Conservation (phyloP, 75 land plant species). For the Picea glauca region DNA sequence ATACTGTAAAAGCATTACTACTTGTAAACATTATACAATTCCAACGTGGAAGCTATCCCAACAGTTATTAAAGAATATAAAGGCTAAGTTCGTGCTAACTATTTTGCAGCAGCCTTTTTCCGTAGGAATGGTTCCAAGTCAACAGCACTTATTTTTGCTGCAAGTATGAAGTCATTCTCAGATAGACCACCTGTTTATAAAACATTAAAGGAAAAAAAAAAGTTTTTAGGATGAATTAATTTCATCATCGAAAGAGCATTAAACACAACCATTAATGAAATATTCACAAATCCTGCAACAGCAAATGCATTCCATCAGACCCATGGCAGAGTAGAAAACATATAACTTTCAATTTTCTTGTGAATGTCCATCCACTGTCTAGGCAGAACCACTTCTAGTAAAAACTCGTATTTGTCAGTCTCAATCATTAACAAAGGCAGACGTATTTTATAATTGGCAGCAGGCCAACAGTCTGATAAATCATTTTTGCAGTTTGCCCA, state of each 20-base stretch:
- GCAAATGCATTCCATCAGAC: background rate
- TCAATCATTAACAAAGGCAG: too few relatives aligned
- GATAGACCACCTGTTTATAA: conserved; percentile 79
- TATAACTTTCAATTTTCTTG: background rate
- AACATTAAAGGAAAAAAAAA: background rate
- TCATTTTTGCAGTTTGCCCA: too few relatives aligned
- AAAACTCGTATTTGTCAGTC: too few relatives aligned
- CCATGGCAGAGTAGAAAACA: background rate
- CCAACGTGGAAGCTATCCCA: background rate
- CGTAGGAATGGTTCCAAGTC: conserved; percentile 62
- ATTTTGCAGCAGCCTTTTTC: conserved; percentile 21
- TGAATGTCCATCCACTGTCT: background rate
- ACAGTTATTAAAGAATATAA: background rate
- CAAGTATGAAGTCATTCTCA: conserved; percentile 97
- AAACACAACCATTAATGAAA: background rate
- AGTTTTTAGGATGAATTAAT: background rate
- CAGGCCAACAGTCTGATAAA: too few relatives aligned
- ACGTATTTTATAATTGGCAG: too few relatives aligned
- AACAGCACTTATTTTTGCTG: conserved; percentile 82
- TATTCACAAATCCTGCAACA: background rate
- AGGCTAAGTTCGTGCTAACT: background rate
- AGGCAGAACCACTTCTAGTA: too few relatives aligned
- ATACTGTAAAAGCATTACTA: background rate
- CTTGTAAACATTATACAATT: background rate
- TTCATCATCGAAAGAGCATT: background rate